Evolutionary conservation across 805 yeast genomes (phyloP).

Genomic region (Schwanniomyces sp.): DNA sequence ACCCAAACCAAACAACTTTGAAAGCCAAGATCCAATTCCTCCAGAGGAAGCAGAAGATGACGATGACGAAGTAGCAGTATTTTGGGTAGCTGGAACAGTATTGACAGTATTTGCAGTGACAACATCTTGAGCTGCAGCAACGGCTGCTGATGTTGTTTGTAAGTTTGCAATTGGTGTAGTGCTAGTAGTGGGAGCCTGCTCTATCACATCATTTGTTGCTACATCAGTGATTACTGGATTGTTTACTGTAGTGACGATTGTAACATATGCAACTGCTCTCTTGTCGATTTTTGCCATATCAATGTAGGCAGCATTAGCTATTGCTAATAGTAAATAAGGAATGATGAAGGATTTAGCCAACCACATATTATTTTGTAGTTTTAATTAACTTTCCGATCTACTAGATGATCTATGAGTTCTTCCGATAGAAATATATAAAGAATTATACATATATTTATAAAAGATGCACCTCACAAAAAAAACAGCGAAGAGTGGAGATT

Average conservation of each 20-base stretch:
- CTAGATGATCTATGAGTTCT: no score
- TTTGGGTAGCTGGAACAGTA: slow-evolving; percentile 13
- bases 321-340: not conserved
- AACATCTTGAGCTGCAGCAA: slow-evolving; percentile 14
- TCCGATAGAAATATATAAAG: not conserved
- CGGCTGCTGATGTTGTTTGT: slow-evolving; percentile 6
- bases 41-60: not conserved
- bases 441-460: not conserved
- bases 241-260: slow-evolving; percentile 16
- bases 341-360: not conserved
- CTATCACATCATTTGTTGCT: slow-evolving; percentile 1
- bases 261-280: not conserved
- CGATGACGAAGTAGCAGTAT: slow-evolving; percentile 3
- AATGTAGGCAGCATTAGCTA: not conserved
- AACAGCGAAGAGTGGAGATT: not conserved
- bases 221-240: slow-evolving; percentile 11
- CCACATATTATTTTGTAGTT: not conserved
- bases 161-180: slow-evolving; percentile 1
- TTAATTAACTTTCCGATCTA: not conserved
- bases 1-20: not conserved
- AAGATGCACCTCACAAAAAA: not conserved
- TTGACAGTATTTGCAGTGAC: slow-evolving; percentile 7
- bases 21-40: not conserved
- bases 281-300: not conserved
- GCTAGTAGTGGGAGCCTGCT: not conserved